Percentiles rank a stretch among this genome's conserved stretches.
These are phyloP conservation scores for Mycena olivaceomarginata DNA, from an alignment of 768 basidiomycete species.

Conservation along the genomic window DNA sequence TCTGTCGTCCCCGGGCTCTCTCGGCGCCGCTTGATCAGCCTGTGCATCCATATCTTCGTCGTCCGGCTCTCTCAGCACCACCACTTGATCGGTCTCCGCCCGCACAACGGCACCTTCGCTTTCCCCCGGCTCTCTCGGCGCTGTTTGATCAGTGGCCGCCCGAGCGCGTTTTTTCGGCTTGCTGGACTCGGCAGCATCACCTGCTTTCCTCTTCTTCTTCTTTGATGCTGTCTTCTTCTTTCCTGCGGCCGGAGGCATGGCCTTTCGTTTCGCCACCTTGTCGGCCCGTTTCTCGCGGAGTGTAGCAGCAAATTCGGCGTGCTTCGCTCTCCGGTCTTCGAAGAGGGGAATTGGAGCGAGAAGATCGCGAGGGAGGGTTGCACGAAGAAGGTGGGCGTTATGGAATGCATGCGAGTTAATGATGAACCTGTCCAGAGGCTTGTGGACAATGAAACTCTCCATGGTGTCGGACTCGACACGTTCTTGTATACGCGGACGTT, in stretches of 20 bases:
- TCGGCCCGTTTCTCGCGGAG: background rate
- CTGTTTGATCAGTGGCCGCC: too few species aligned
- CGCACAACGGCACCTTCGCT: too few species aligned
- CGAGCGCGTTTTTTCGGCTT: too few species aligned
- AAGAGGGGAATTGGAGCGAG: slow-evolving; percentile 20
- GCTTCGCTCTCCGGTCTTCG: background rate
- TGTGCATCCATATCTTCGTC: background rate
- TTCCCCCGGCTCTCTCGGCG: too few species aligned
- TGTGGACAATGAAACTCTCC: slow-evolving; percentile 1
- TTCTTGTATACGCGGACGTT: slow-evolving; percentile 1
- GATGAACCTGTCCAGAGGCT: background rate
- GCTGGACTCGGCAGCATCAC: background rate
- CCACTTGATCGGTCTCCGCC: too few species aligned
- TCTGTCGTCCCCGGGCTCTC: background rate
- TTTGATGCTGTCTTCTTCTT: background rate
- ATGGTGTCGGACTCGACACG: background rate
- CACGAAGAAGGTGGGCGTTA: background rate
- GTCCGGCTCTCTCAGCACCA: background rate
- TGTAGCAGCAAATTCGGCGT: background rate
- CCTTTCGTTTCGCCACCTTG: background rate
- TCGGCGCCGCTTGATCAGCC: background rate
- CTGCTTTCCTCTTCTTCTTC: background rate
- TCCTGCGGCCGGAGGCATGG: too few species aligned
- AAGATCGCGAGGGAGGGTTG: background rate
- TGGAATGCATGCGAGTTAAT: too few species aligned